Base-by-base conservation (phyloP, 2,329 filamentous ascomycete genomes). In the Incumbomyces delicatus region DNA sequence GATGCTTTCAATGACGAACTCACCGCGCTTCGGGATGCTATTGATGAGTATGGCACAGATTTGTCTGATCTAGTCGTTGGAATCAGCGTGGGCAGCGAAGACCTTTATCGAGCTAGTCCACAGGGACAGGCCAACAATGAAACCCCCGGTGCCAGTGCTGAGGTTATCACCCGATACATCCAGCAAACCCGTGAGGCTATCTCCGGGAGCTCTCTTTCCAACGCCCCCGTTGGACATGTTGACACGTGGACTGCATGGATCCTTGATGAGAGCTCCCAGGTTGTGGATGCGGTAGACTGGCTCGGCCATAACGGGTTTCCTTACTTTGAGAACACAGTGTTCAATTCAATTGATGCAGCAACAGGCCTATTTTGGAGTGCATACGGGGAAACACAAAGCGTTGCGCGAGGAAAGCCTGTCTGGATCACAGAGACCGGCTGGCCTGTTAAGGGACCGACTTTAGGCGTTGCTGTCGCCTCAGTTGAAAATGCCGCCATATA, bases 231-330 rank as follows among this genome's bases (percentile, higher is more conserved):
- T 50, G 87, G 87, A 43, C 88, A 94, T 66, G 87, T 94, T 61
- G 88, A 94, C 62, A 94, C 88, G 43, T 82, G 78, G 47, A 78
- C 77, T 38, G 71, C 69, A 43, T 80, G 76, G 75, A 68, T 73
- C 41, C 75, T 83, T 64, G 50, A 61, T 47, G 72, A 53, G 44
- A 54, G 49, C 12, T 47, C 67, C 41, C 77, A 73, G 36, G 80
- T 94, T 49, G 78, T 87, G 49, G 71, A 80, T 10, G 78, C 76
- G 34, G 68, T 74, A 52, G 87, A 94, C 70, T 94, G 80, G 74
- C 66, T 94, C 50, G 88, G 88, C 55, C 78, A 90, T 63, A 87
- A 94, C 62, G 83, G 81, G n/a, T 94, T 90, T 64, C 76, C 86
- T 14, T 94, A 88, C 74, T 70, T 66, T 59, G 70, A 61, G 58